Base-by-base conservation (phyloP, 768 basidiomycete species). In the Mycena epipterygia region DNA sequence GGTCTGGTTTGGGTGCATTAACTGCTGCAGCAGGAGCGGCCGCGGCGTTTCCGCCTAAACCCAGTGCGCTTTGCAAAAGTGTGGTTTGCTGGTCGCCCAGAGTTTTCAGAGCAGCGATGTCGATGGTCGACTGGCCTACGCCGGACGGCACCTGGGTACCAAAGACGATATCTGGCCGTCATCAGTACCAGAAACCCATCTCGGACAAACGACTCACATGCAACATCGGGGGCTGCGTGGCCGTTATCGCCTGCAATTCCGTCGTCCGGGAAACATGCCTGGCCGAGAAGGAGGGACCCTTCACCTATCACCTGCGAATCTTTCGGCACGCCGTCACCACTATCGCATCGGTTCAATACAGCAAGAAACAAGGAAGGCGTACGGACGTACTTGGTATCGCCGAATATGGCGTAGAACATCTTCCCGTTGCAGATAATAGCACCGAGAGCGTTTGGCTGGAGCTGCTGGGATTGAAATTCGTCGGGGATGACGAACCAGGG, bases 321-420 rank as follows among this genome's bases (percentile, higher is more conserved):
- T 35, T n/a, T n/a, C n/a, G n/a, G 70, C 73, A 9, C 72, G 75
- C 41, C 75, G 75, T n/a, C n/a, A n/a, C n/a, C n/a, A n/a, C n/a
- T n/a, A n/a, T n/a, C n/a, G n/a, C n/a, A n/a, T n/a, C n/a, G n/a
- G n/a, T n/a, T n/a, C n/a, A n/a, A n/a, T n/a, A n/a, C n/a, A n/a
- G n/a, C n/a, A n/a, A n/a, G n/a, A n/a, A n/a, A n/a, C n/a, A n/a
- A n/a, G n/a, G n/a, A n/a, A n/a, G n/a, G n/a, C n/a, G n/a, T n/a
- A n/a, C n/a, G 21, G 6, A n/a, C 61, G 5, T 19, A 77, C 76
- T 77, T 72, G 55, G 64, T 59, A 56, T 78, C 77, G 16, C 76
- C 77, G 32, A 72, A 74, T 14, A 76, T 78, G 16, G 66, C 75
- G 51, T 76, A 78, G 46, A 74, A 72, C 73, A 78, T 78, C 56